These are phyloP conservation scores for Chenopodium quinoa DNA, from an alignment of 148 eudicot species.

Conservation along the genomic window DNA sequence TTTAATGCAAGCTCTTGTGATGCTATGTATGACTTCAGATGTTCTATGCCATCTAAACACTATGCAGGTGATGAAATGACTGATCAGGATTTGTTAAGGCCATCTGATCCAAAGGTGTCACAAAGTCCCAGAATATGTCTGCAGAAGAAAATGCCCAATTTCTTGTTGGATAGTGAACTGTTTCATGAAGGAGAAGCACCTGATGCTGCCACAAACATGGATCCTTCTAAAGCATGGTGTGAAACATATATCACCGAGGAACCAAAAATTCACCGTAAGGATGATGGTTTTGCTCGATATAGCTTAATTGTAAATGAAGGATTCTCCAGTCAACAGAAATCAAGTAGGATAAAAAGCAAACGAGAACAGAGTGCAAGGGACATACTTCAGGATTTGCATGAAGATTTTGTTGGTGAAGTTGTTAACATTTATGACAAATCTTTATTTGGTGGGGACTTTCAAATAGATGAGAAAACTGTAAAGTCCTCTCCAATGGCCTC, in stretches of 20 bases:
- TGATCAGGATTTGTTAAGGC: slow-evolving; percentile 32
- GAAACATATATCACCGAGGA: slow-evolving; percentile 24
- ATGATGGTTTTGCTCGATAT: slow-evolving; percentile 30
- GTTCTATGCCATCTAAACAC: slow-evolving; percentile 26
- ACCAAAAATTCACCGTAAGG: slow-evolving; percentile 27
- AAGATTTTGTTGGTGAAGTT: slow-evolving; percentile 66
- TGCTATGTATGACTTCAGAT: slow-evolving; percentile 33
- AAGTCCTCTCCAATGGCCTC: slow-evolving; percentile 31
- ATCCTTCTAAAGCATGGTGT: slow-evolving; percentile 24
- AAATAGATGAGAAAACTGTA: slow-evolving; percentile 28
- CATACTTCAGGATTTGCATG: slow-evolving; percentile 33
- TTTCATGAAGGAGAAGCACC: slow-evolving; percentile 31
- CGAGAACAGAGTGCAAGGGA: slow-evolving; percentile 23
- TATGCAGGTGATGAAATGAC: slow-evolving; percentile 29
- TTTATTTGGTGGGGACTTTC: slow-evolving; percentile 31
- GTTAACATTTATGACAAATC: slow-evolving; percentile 47
- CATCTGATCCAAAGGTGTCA: slow-evolving; percentile 35
- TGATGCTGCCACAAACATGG: slow-evolving; percentile 25
- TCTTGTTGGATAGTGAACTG: slow-evolving; percentile 30
- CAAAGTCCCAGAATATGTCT: slow-evolving; percentile 27
- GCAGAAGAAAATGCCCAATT: slow-evolving; percentile 27
- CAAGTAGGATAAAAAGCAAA: slow-evolving; percentile 23
- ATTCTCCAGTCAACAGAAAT: slow-evolving; percentile 31
- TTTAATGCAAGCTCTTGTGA: slow-evolving; percentile 29
- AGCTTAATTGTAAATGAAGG: slow-evolving; percentile 32